These are phyloP conservation scores for Nicotiana tabacum DNA, from an alignment of 257 asterid genomes.

Conservation along the genomic window DNA sequence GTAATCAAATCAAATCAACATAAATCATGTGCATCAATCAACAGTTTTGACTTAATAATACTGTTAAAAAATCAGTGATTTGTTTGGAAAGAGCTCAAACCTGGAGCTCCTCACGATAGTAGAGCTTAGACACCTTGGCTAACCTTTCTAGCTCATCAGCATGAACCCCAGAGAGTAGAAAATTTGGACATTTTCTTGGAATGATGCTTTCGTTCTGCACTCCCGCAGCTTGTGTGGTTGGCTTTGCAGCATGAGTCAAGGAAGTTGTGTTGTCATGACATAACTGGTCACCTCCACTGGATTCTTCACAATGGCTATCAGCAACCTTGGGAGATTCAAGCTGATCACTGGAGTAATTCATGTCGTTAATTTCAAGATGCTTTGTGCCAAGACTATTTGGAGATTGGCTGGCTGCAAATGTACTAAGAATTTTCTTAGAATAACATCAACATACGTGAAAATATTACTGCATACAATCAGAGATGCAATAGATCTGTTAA, in stretches of 20 bases:
- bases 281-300: background rate
- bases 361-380: background rate
- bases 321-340: background rate
- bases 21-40: no score
- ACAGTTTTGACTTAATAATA: no score
- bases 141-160: background rate
- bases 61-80: no score
- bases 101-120: no score
- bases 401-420: background rate
- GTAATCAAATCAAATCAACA: no score
- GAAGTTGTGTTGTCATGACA: background rate
- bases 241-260: background rate
- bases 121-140: background rate
- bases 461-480: background rate
- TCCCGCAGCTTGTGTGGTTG: background rate
- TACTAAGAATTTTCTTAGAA: background rate
- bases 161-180: background rate
- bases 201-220: background rate
- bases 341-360: background rate
- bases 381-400: background rate
- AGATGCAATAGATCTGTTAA: background rate
- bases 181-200: background rate
- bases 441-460: background rate
- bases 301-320: background rate
- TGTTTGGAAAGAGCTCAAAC: no score